Evolutionary conservation across 2,329 filamentous ascomycete genomes (phyloP).

Genomic region (Colletotrichum sp.): DNA sequence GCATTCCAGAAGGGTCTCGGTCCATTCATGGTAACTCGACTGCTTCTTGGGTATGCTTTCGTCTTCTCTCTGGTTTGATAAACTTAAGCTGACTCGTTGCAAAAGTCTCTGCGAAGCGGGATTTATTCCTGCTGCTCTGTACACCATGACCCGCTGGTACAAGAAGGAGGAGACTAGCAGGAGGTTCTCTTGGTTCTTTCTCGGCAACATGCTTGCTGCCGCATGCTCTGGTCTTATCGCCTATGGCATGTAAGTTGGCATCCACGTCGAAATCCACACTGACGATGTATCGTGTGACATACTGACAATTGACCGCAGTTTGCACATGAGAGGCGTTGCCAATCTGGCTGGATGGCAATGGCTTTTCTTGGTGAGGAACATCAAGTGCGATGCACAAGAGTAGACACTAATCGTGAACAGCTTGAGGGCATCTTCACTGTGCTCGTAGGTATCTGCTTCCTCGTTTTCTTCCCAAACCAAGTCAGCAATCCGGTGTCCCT

Average conservation of each 20-base stretch:
- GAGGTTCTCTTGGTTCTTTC: conserved; percentile 48
- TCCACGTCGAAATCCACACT: neutral
- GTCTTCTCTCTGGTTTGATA: neutral
- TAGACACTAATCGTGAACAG: conserved; percentile 18
- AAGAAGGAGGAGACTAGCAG: conserved; percentile 49
- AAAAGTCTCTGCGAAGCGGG: conserved; percentile 38
- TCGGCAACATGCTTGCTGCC: conserved; percentile 46
- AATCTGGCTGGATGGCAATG: conserved; percentile 38
- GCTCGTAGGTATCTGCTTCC: conserved; percentile 33
- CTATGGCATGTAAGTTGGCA: conserved; percentile 38
- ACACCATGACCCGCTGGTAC: conserved; percentile 53
- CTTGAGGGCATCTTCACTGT: conserved; percentile 42
- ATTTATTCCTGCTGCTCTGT: conserved; percentile 51
- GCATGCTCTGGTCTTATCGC: conserved; percentile 45
- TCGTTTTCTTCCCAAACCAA: conserved; percentile 32
- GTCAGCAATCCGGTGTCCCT: conserved; percentile 33
- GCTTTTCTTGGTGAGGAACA: conserved; percentile 31
- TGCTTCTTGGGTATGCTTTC: conserved; percentile 29
- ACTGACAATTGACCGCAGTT: conserved; percentile 4
- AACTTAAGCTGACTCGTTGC: neutral
- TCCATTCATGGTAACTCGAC: conserved; percentile 40
- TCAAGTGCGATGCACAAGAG: neutral
- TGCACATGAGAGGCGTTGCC: conserved; percentile 35
- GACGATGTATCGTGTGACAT: neutral
- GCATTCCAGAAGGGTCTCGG: conserved; percentile 37